phyloP scores from a whole-genome alignment of 2,329 filamentous ascomycete species.

The Trichoderma aggressivum region DNA sequence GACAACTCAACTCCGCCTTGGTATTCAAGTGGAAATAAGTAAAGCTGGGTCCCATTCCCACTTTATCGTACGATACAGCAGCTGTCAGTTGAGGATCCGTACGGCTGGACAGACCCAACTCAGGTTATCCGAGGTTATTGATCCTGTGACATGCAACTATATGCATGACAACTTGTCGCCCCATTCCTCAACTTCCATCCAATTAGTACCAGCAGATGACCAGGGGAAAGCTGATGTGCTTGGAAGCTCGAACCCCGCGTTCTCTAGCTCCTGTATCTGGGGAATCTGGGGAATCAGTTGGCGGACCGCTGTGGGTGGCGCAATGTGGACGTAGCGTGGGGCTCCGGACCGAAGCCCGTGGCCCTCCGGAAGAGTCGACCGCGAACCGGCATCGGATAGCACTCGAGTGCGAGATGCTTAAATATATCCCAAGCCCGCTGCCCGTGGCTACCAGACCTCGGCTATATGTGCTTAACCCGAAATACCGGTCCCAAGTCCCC shows the following conservation, averaged over 20 bases:
- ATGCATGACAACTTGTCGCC: not conserved
- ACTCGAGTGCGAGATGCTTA: not conserved
- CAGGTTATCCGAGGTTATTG: conserved; percentile 4
- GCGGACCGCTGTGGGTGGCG: conserved; percentile 12
- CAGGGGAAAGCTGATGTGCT: not conserved
- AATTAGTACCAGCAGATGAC: not conserved
- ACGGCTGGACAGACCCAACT: not conserved
- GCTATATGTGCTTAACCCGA: not conserved
- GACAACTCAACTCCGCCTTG: not conserved
- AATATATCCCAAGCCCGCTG: not conserved
- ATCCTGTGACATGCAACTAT: not conserved
- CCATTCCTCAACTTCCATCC: not conserved
- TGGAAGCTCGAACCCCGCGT: not conserved
- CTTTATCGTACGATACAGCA: not conserved
- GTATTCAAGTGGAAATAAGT: not conserved
- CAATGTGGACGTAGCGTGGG: not conserved
- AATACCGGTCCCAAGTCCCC: not conserved
- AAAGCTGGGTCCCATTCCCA: not conserved
- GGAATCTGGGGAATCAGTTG: conserved; percentile 10
- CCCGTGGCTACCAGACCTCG: conserved; percentile 2
- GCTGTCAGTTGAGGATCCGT: not conserved
- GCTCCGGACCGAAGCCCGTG: conserved; percentile 9
- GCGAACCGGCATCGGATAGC: not conserved
- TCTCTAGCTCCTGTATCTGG: not conserved
- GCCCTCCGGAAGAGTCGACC: not conserved